phyloP scores from a whole-genome alignment of 345 rosid species.

The Ailanthus altissimus region DNA sequence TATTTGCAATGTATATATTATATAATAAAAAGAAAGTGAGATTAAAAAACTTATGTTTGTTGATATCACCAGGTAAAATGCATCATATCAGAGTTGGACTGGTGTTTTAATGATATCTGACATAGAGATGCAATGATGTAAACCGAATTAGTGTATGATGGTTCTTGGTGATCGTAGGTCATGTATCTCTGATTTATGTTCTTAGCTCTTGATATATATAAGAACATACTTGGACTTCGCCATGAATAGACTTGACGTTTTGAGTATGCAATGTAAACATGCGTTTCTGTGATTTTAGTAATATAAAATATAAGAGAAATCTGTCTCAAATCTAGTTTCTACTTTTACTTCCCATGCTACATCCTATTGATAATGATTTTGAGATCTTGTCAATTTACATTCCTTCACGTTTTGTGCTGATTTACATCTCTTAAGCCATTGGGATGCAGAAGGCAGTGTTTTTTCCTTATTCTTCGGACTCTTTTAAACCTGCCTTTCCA shows the following conservation, averaged over 20 bases:
- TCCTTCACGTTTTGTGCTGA: neutral
- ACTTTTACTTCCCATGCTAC: neutral
- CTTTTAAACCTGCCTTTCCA: neutral
- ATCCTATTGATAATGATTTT: neutral
- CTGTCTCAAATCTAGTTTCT: neutral
- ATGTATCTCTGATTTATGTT: conserved; percentile 4
- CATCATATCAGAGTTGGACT: neutral
- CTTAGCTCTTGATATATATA: neutral
- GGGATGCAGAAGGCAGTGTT: neutral
- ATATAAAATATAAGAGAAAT: neutral
- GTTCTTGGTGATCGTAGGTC: neutral
- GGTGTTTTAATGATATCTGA: neutral
- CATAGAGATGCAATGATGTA: neutral
- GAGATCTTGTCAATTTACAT: neutral
- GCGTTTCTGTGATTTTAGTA: neutral
- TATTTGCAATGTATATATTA: neutral
- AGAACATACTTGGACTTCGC: neutral
- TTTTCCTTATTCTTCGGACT: no score
- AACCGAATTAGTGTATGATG: neutral
- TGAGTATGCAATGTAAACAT: neutral
- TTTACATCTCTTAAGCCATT: neutral
- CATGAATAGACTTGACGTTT: neutral
- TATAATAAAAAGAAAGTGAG: neutral
- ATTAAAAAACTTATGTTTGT: neutral
- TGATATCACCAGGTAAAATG: neutral